A percentile compares a stretch with the other conserved stretches of the same genome.
Conservation (phyloP, 768 basidiomycete species). For the Mycena albidolilacea region DNA sequence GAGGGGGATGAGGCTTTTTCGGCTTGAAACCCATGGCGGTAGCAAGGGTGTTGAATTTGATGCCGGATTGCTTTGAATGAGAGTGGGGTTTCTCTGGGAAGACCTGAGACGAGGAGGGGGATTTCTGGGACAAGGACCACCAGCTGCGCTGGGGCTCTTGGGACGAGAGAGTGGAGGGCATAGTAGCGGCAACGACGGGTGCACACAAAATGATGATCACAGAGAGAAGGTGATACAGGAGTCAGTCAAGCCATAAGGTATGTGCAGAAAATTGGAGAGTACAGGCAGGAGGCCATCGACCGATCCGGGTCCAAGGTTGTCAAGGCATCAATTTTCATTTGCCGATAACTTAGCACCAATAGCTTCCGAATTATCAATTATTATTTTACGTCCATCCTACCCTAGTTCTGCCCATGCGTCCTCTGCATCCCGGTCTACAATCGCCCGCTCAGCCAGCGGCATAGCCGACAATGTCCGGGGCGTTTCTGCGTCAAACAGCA, state of each 20-base stretch:
- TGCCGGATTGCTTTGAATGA: slow-evolving; percentile 49
- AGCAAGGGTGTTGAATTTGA: slow-evolving; percentile 70
- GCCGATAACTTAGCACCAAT: background rate
- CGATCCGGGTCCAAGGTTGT: background rate
- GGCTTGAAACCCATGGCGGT: slow-evolving; percentile 75
- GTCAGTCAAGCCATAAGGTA: slow-evolving; percentile 12
- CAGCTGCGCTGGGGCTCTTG: slow-evolving; percentile 57
- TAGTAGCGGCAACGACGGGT: slow-evolving; percentile 19
- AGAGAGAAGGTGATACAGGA: slow-evolving; percentile 15
- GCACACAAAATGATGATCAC: slow-evolving; percentile 14
- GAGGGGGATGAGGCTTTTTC: slow-evolving; percentile 64
- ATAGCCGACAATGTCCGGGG: slow-evolving; percentile 61
- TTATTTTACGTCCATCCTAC: slow-evolving; percentile 38
- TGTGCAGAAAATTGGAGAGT: background rate
- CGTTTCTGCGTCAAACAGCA: slow-evolving; percentile 73
- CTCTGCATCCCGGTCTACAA: slow-evolving; percentile 71
- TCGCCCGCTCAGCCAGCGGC: slow-evolving; percentile 71
- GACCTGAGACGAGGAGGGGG: slow-evolving; percentile 34
- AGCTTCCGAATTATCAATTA: background rate
- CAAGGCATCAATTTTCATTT: background rate
- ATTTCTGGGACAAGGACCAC: slow-evolving; percentile 60
- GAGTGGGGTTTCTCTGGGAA: slow-evolving; percentile 43
- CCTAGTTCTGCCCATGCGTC: slow-evolving; percentile 83
- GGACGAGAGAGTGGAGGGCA: slow-evolving; percentile 39
- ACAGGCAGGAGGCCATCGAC: background rate